Base-by-base conservation (phyloP, 2,329 filamentous ascomycete species). In the Neofusicoccum sp. region DNA sequence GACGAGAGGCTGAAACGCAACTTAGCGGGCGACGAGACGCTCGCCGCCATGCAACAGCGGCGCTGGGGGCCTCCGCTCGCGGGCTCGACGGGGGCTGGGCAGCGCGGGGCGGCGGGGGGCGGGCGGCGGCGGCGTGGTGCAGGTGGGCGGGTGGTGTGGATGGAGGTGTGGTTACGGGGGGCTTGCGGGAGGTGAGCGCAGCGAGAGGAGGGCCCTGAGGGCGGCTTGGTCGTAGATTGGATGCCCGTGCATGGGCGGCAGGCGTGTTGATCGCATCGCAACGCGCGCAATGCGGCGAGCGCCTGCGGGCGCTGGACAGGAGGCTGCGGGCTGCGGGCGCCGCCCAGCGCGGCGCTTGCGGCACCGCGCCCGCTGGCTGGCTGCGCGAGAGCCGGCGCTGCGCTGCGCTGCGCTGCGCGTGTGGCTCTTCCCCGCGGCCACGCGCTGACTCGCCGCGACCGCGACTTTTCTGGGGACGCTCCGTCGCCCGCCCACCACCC, bases 1-100 rank as follows among this genome's bases (percentile, higher is more conserved):
- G 58, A 60, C 44, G 38, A 53, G 58, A 60, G 57, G 58, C 58
- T 60, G 58, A 60, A 60, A 60, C 58, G 58, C 53, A 57, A 57
- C 53, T 43, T 44, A 31, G 53, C 38, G 58, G 36, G 58, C 45
- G 58, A 60, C 45, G 47, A 53, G 58, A 51, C 58, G 47, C 33
- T 41, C 58, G 58, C 58, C 58, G 58, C 58, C 58, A 60, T 60
- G 58, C 58, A 60, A 48, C 58, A 60, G 47, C 45, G 40, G 53
- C 28, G 41, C 38, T 38, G 36, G 31, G 20, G 41, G 53, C 28
- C 28, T 34, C 30, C 53, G 53, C 53, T 44, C 38, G 38, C 53
- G 44, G 33, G 53, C 33, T 57, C 38, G 53, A 54, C 49, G 49
- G 41, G 49, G 36, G 49, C 49, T 41, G 24, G 34, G 34, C 34